Percentiles rank a stretch among this genome's conserved stretches.
These are phyloP conservation scores for Penicillium lagena DNA, from an alignment of 495 filamentous ascomycete genomes.

Conservation along the genomic window DNA sequence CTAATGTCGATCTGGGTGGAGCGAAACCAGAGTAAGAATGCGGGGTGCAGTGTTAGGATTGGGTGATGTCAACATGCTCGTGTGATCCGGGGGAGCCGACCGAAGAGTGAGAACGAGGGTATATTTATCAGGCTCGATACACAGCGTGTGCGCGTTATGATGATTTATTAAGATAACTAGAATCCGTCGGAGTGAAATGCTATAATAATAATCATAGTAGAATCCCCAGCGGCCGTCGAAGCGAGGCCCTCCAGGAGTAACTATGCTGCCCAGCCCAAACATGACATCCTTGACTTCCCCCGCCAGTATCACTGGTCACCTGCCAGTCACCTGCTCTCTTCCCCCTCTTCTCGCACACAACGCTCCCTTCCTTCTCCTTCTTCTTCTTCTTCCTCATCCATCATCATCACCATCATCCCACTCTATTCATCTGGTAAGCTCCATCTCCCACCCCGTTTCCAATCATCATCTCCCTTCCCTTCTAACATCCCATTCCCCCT, in stretches of 20 bases:
- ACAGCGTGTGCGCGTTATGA: too few relatives aligned
- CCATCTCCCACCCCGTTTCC: conserved; percentile 16
- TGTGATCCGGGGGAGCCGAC: conserved; percentile 23
- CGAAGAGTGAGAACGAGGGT: background rate
- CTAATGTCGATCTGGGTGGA: too few relatives aligned
- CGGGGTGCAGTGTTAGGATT: too few relatives aligned
- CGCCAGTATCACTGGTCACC: background rate
- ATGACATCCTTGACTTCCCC: conserved; percentile 24
- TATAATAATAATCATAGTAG: background rate
- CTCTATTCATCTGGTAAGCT: conserved; percentile 3
- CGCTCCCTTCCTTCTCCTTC: conserved; percentile 14
- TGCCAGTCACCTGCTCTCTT: background rate
- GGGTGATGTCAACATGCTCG: conserved; percentile 29
- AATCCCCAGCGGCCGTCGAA: background rate
- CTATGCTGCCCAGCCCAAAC: background rate
- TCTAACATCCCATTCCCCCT: background rate
- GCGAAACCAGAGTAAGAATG: too few relatives aligned
- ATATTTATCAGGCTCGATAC: background rate
- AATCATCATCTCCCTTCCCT: conserved; percentile 11
- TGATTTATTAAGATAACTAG: background rate
- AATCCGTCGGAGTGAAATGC: background rate
- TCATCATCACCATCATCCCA: conserved; percentile 8
- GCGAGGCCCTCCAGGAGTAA: background rate
- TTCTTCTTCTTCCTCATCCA: conserved; percentile 15
- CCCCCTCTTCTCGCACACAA: conserved; percentile 28